Evolutionary conservation across 352 stramenopile genomes (phyloP), one percentile per base, ranked within the genome.

Genomic region (Phytophthora sojae): DNA sequence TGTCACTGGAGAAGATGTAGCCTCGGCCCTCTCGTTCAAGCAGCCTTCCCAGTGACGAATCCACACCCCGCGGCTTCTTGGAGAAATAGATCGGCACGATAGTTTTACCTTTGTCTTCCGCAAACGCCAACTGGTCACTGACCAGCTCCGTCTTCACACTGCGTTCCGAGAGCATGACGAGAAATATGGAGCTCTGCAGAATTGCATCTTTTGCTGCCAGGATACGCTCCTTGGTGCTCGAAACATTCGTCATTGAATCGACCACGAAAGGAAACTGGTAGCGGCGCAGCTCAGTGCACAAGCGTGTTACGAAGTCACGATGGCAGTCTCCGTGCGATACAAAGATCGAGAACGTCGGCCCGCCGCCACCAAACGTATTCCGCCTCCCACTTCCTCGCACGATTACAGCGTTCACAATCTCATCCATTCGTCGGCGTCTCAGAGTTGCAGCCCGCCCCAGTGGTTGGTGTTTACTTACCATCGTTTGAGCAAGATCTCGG

Each of bases 71-170:
- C 2, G 83, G 81, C 17, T 73, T 70, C 58, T 77, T 85, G 15
- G 82, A 90, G 49, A 83, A 91, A 65, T 93, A 90, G 25, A 93
- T 78, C 1, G 88, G 86, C 30, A 93, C 81, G 71, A 94, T 89
- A 26, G 70, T 71, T 75, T 93, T 93, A 55, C 83, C 88, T 62
- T 93, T 93, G 65, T 95, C 88, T 67, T 94, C 86, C 2, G 86
- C 88, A 58, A 93, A 95, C 17, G 84, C 88, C n/a, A 94, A 66
- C 71, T 95, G 86, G 67, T 94, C 86, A 66, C 86, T 93, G 55
- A 96, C 82, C 21, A 96, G 73, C 62, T 96, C 88, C 6, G 83
- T 94, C 71, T 91, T 89, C 54, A 87, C 85, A 64, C 79, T 93
- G 26, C 91, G 81, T 52, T 88, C 79, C 19, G 89, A 94, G 11